Percentiles rank a stretch among this genome's conserved stretches.
Conservation (phyloP, 1,284 basidiomycete genomes). For the Tilletiaria anomala region DNA sequence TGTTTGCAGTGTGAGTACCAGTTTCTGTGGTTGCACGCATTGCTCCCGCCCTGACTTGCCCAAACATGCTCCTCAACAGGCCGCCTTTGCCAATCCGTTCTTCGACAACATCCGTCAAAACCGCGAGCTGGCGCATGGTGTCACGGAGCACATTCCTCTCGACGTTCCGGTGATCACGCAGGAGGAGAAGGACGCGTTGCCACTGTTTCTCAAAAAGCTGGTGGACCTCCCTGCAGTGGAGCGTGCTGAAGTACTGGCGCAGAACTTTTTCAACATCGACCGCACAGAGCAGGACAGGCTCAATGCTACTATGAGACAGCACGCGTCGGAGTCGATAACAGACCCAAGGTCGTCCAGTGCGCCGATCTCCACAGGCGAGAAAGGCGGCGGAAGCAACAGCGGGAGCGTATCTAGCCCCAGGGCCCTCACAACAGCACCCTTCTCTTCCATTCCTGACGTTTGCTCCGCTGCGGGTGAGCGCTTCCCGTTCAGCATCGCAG, state of each 20-base stretch:
- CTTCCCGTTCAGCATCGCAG: constrained; percentile 81
- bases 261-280: constrained; percentile 80
- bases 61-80: not conserved
- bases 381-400: not conserved
- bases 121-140: constrained; percentile 66
- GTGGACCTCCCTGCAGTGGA: constrained; percentile 46
- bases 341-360: constrained; percentile 1
- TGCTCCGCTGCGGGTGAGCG: constrained; percentile 30
- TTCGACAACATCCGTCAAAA: constrained; percentile 91
- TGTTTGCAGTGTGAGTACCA: no score
- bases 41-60: constrained; percentile 7
- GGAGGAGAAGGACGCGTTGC: constrained; percentile 46
- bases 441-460: not conserved
- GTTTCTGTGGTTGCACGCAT: no score
- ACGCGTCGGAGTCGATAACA: constrained; percentile 45
- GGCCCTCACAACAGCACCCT: constrained; percentile 5
- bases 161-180: constrained; percentile 15
- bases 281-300: constrained; percentile 75
- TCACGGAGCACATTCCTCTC: constrained; percentile 40
- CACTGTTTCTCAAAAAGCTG: constrained; percentile 64
- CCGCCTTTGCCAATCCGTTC: constrained; percentile 40
- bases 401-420: not conserved
- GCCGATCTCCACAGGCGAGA: not conserved
- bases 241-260: constrained; percentile 64
- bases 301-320: constrained; percentile 82